A percentile compares a stretch with the other conserved stretches of the same genome.
These are phyloP conservation scores for Glycine tomentella DNA, from an alignment of 306 rosid species.

Conservation along the genomic window DNA sequence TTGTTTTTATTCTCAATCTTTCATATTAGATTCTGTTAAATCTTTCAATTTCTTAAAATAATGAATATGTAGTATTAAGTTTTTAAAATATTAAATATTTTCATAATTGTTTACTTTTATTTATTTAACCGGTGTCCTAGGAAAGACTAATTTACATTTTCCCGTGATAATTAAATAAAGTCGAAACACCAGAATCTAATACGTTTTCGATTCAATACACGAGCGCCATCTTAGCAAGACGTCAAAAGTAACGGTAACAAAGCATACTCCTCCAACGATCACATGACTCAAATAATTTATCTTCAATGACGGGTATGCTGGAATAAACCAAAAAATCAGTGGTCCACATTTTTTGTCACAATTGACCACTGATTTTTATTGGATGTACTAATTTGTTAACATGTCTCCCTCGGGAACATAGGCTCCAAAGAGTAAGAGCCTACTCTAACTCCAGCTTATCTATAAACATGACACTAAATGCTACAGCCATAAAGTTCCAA, in stretches of 20 bases:
- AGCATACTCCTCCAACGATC: conserved; percentile 43
- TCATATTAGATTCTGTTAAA: background rate
- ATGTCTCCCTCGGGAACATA: conserved; percentile 18
- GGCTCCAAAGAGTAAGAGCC: background rate
- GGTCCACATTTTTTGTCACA: background rate
- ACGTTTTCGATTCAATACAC: conserved; percentile 14
- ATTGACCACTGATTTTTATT: background rate
- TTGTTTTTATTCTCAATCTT: background rate
- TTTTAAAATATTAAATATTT: background rate
- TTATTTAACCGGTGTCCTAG: no score
- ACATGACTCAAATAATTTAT: background rate
- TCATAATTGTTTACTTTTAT: no score
- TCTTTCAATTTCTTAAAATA: background rate
- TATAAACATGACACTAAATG: background rate
- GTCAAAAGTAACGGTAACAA: background rate
- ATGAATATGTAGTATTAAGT: background rate
- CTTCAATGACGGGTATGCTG: background rate
- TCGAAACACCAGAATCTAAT: background rate
- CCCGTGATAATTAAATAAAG: background rate
- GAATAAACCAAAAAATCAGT: conserved; percentile 33
- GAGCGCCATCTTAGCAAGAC: conserved; percentile 20
- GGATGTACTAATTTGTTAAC: conserved; percentile 4
- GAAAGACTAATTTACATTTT: no score
- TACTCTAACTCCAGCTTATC: conserved; percentile 15
- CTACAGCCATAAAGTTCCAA: conserved; percentile 1